Percentiles rank a stretch among this genome's conserved stretches.
phyloP scores from a whole-genome alignment of 2,329 filamentous ascomycete species.

The Chlorencoelia australis region DNA sequence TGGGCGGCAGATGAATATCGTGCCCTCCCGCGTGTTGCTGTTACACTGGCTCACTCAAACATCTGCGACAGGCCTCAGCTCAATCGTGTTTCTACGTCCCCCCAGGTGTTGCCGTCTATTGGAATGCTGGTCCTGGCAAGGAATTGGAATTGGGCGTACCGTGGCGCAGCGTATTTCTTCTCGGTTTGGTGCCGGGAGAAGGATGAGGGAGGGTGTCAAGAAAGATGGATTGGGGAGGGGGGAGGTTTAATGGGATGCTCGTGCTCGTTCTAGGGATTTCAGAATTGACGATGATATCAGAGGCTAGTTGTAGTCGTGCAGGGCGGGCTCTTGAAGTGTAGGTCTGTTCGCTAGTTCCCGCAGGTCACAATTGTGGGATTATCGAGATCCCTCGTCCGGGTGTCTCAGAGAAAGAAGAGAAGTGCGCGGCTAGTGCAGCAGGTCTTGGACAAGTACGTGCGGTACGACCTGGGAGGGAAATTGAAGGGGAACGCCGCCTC shows the following conservation, averaged over 20 bases:
- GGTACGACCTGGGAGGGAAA: too few species aligned
- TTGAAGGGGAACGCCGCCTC: too few species aligned
- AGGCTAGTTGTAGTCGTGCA: slow-evolving; percentile 1
- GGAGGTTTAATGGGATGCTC: neutral
- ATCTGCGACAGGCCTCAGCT: slow-evolving; percentile 23
- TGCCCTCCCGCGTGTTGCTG: slow-evolving; percentile 26
- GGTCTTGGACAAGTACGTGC: too few species aligned
- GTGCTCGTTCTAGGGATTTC: neutral
- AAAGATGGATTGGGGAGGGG: slow-evolving; percentile 5
- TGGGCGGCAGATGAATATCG: slow-evolving; percentile 26
- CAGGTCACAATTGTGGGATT: too few species aligned
- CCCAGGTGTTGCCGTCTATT: slow-evolving; percentile 1
- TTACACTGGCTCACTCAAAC: slow-evolving; percentile 24
- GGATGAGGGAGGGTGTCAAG: too few species aligned
- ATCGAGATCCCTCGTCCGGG: too few species aligned
- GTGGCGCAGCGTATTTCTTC: too few species aligned
- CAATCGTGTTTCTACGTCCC: slow-evolving; percentile 8
- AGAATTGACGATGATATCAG: neutral
- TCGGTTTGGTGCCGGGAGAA: too few species aligned
- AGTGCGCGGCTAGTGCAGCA: too few species aligned
- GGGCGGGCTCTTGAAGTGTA: slow-evolving; percentile 1
- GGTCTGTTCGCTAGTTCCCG: too few species aligned
- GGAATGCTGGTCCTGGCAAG: neutral
- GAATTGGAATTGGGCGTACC: too few species aligned
- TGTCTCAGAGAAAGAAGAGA: too few species aligned